These are phyloP conservation scores for Mycotypha africana DNA, from an alignment of 371 early-diverging fungal species.

Conservation along the genomic window DNA sequence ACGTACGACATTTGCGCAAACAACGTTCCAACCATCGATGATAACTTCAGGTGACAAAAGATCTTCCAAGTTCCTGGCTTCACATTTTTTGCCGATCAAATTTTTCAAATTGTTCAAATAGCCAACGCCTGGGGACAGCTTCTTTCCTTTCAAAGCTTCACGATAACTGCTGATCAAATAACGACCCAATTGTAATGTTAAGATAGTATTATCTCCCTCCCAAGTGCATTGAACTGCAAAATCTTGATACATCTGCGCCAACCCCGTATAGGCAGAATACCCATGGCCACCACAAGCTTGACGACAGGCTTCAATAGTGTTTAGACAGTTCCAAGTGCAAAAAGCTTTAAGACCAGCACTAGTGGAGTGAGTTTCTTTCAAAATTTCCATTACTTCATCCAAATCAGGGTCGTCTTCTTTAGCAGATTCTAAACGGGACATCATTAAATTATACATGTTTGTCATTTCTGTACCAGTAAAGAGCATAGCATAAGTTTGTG, in stretches of 20 bases:
- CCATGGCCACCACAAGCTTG: slow-evolving; percentile 92
- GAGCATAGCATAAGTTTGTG: slow-evolving; percentile 87
- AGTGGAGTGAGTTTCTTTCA: slow-evolving; percentile 92
- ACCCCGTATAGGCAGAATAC: slow-evolving; percentile 87
- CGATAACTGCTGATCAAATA: slow-evolving; percentile 81
- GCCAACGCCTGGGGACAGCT: slow-evolving; percentile 75
- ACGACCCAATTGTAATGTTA: slow-evolving; percentile 87
- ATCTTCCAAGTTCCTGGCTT: slow-evolving; percentile 49
- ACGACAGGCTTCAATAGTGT: slow-evolving; percentile 86
- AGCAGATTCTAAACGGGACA: slow-evolving; percentile 64
- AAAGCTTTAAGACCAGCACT: slow-evolving; percentile 93
- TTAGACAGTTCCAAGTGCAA: slow-evolving; percentile 87
- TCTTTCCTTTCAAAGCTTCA: slow-evolving; percentile 71
- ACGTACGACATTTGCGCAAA: slow-evolving; percentile 79
- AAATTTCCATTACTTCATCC: slow-evolving; percentile 61
- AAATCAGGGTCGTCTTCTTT: slow-evolving; percentile 64
- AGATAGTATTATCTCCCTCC: slow-evolving; percentile 91
- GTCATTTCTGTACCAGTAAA: slow-evolving; percentile 85
- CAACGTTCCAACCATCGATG: slow-evolving; percentile 80
- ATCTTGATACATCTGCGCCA: slow-evolving; percentile 81
- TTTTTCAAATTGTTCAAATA: slow-evolving; percentile 65
- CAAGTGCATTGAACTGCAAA: slow-evolving; percentile 94
- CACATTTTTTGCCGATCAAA: slow-evolving; percentile 50
- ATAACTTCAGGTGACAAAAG: slow-evolving; percentile 60
- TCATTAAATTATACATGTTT: slow-evolving; percentile 72